Base-by-base conservation (phyloP, 75 land plant genomes). In the Picea glauca region DNA sequence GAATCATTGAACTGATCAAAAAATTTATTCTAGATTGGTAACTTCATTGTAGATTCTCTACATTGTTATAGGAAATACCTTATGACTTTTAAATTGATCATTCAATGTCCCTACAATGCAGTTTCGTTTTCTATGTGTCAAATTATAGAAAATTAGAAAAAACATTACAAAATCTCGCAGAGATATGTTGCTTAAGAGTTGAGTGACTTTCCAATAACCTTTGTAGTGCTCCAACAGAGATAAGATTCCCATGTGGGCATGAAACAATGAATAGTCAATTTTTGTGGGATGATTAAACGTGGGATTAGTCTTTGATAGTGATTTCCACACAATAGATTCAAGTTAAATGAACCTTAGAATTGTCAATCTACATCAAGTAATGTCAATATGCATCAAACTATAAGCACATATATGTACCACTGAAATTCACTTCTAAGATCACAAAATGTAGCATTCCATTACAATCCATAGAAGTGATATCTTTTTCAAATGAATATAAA, bases 221-320 rank as follows among this genome's bases (percentile, higher is more conserved):
- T 91, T 85, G 81, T 94, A 97, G 58, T 85, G 72, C 77, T 91
- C 94, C 61, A 90, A 77, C n/a, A 97, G 80, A 70, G 92, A 90
- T 2, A 74, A 61, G 7, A 83, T 79, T 81, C 92, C 98, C 0
- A 70, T 68, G 78, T 92, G 79, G 58, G 92, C 94, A 94, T 91
- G 68, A 4, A 79, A 64, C 38, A 80, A 56, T 20, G 62, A 72
- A 13, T 23, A 81, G 43, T 76, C 38, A 62, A 20, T 18, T 20
- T 21, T 20, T 20, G 63, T 21, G 20, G 63, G 63, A 62, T n/a
- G 20, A 20, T n/a, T 11, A n/a, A 17, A 13, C 13, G 56, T 72
- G 15, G 17, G 17, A n/a, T 3, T 20, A 64, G 3, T 15, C 13
- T 66, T 30, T 66, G 35, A 30, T 21, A 14, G 70, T 21, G 21